Evolutionary conservation across 768 basidiomycete species (phyloP).

Genomic region (Gymnopilus junonius): DNA sequence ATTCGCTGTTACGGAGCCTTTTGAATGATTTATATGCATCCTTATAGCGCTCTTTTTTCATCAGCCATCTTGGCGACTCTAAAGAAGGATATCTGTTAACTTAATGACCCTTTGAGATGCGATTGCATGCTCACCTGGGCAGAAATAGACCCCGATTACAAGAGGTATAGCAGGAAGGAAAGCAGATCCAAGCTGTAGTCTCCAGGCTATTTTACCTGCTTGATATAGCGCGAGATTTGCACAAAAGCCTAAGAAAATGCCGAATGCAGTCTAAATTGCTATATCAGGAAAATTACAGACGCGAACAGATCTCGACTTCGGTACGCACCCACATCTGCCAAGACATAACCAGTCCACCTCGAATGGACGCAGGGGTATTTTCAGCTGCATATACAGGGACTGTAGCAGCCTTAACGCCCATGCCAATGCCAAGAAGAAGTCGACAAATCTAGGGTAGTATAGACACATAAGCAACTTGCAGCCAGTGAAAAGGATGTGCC

Average conservation of each 20-base stretch:
- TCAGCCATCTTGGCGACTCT: constrained; percentile 84
- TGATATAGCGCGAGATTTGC: constrained; percentile 63
- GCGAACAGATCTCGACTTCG: not conserved
- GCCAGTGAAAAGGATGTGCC: constrained; percentile 13
- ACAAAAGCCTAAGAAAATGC: constrained; percentile 71
- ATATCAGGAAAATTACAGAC: not conserved
- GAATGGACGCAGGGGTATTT: constrained; percentile 74
- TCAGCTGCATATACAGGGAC: constrained; percentile 69
- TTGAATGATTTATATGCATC: constrained; percentile 65
- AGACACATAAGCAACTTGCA: not conserved
- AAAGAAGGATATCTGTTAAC: constrained; percentile 17
- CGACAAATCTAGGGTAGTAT: constrained; percentile 38
- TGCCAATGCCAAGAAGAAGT: constrained; percentile 61
- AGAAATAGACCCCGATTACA: constrained; percentile 48
- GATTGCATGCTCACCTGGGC: constrained; percentile 43
- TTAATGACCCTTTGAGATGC: constrained; percentile 22
- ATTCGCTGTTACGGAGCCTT: constrained; percentile 62
- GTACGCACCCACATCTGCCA: constrained; percentile 78
- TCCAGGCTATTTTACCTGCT: constrained; percentile 67
- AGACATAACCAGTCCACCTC: constrained; percentile 87
- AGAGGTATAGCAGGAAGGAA: constrained; percentile 56
- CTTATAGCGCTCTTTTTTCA: constrained; percentile 71
- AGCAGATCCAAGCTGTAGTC: constrained; percentile 76
- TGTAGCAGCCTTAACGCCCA: constrained; percentile 60
- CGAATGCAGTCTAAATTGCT: constrained; percentile 63